Evolutionary conservation across 352 stramenopile species (phyloP).

Genomic region (Peronospora farinosa): DNA sequence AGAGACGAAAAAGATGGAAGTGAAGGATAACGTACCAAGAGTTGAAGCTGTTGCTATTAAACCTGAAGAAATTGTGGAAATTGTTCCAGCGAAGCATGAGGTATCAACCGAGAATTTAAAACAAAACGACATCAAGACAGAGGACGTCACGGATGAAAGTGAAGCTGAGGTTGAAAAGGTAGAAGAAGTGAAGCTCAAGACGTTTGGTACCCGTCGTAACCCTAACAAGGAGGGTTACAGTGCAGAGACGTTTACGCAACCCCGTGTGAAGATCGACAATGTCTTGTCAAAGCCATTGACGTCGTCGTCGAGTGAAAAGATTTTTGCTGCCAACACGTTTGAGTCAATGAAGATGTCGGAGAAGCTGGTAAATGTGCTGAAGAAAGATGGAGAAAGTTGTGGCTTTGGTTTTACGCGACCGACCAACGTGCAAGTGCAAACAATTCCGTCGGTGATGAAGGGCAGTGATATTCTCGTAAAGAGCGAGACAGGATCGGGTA

Average conservation of each 20-base stretch:
- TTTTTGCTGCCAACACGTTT: slow-evolving; percentile 73
- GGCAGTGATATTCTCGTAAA: slow-evolving; percentile 91
- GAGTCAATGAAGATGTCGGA: slow-evolving; percentile 62
- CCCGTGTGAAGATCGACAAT: slow-evolving; percentile 51
- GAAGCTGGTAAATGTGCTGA: slow-evolving; percentile 60
- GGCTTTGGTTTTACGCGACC: slow-evolving; percentile 75
- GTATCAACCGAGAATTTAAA: slow-evolving; percentile 12
- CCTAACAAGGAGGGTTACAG: slow-evolving; percentile 78
- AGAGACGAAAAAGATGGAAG: neutral
- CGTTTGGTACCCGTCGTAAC: slow-evolving; percentile 73
- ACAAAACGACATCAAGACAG: slow-evolving; percentile 4
- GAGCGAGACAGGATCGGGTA: slow-evolving; percentile 93
- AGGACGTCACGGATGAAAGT: neutral
- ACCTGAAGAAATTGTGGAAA: slow-evolving; percentile 8
- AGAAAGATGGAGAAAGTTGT: slow-evolving; percentile 39
- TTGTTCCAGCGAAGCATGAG: slow-evolving; percentile 6
- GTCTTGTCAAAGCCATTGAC: slow-evolving; percentile 66
- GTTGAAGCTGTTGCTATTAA: neutral
- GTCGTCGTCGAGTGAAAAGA: slow-evolving; percentile 75
- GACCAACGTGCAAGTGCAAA: slow-evolving; percentile 80
- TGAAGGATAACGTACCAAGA: slow-evolving; percentile 7
- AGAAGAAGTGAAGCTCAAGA: slow-evolving; percentile 10
- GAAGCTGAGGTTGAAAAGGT: slow-evolving; percentile 8
- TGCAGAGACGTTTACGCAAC: slow-evolving; percentile 46
- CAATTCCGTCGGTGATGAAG: slow-evolving; percentile 59